phyloP scores from a whole-genome alignment of 441 rosid species.

The Pelargonium myrrhifolium region DNA sequence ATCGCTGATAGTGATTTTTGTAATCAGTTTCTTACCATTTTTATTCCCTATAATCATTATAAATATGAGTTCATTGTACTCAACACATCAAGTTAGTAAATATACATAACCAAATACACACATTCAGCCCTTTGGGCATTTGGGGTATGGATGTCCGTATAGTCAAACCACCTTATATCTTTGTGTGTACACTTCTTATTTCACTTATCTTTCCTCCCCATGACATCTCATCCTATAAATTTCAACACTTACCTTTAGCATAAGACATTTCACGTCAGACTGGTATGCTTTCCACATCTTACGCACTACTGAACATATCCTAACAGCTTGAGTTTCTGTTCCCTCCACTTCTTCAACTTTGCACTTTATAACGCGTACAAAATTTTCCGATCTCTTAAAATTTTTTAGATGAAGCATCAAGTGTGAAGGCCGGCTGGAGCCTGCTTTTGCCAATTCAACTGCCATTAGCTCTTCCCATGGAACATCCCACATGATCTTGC shows the following conservation, averaged over 20 bases:
- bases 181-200: too few relatives aligned
- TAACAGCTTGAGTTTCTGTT: slow-evolving; percentile 69
- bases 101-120: too few relatives aligned
- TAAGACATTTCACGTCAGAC: slow-evolving; percentile 46
- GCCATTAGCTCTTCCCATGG: slow-evolving; percentile 95
- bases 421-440: slow-evolving; percentile 69
- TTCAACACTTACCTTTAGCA: slow-evolving; percentile 51
- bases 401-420: slow-evolving; percentile 83
- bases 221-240: too few relatives aligned
- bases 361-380: slow-evolving; percentile 87
- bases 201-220: too few relatives aligned
- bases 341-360: slow-evolving; percentile 47
- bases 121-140: too few relatives aligned
- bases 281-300: slow-evolving; percentile 84
- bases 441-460: slow-evolving; percentile 90
- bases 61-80: too few relatives aligned
- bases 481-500: slow-evolving; percentile 96
- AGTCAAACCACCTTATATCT: too few relatives aligned
- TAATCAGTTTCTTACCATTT: too few relatives aligned
- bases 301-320: slow-evolving; percentile 67
- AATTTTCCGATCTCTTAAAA: slow-evolving; percentile 78
- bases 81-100: too few relatives aligned
- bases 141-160: too few relatives aligned
- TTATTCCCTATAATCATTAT: too few relatives aligned
- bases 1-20: too few relatives aligned